Percentiles rank a stretch among this genome's conserved stretches.
Evolutionary conservation across 257 asterid species (phyloP).

Genomic region (Hygrophila difformis): DNA sequence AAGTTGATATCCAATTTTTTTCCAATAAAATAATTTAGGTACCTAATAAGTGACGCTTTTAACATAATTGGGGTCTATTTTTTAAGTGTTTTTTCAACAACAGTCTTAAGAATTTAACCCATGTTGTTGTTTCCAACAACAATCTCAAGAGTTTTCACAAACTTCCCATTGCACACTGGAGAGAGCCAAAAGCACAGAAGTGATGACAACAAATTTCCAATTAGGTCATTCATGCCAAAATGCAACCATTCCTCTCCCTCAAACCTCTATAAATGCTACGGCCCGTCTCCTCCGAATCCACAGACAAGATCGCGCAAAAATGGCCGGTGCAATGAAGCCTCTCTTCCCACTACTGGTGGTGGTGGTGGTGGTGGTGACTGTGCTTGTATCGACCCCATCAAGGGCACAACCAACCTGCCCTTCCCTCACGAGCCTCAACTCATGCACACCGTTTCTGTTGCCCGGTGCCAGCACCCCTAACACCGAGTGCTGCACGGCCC

Average conservation of each 20-base stretch:
- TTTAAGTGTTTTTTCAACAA: too few species aligned
- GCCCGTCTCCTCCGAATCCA: not conserved
- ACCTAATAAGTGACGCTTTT: too few species aligned
- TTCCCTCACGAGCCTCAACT: constrained; percentile 26
- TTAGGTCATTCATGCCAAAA: constrained; percentile 32
- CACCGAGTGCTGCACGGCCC: constrained; percentile 40
- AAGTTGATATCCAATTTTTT: too few species aligned
- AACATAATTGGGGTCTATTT: too few species aligned
- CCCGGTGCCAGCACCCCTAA: constrained; percentile 30
- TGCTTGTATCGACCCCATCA: too few species aligned
- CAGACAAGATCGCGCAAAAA: not conserved
- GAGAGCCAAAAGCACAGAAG: constrained; percentile 12
- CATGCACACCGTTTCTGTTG: constrained; percentile 37
- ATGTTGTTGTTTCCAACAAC: too few species aligned
- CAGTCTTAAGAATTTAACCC: too few species aligned
- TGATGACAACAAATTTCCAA: constrained; percentile 7
- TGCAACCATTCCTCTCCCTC: not conserved
- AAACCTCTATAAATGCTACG: constrained; percentile 9
- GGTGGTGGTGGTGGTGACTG: constrained; percentile 15
- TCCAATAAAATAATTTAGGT: too few species aligned
- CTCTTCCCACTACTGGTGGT: constrained; percentile 14
- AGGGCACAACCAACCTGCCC: constrained; percentile 36
- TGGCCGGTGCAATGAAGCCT: constrained; percentile 25
- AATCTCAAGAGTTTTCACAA: too few species aligned
- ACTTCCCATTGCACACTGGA: too few species aligned